Evolutionary conservation across 139 green algal species (phyloP).

Genomic region (Chlamydomonas sphaeroides): DNA sequence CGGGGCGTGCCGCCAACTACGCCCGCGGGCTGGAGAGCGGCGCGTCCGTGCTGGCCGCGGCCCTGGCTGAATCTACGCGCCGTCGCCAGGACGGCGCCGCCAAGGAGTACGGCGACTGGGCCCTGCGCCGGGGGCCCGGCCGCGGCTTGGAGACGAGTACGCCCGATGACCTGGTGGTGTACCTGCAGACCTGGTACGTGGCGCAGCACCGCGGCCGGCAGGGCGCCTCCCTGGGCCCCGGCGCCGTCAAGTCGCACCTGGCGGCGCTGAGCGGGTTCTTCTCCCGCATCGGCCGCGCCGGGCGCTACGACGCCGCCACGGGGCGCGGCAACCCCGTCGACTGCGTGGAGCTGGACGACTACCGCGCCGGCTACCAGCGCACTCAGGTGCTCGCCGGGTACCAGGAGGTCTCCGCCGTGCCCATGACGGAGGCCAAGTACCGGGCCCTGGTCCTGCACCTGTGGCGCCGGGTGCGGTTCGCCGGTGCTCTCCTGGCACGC

Average conservation of each 20-base stretch:
- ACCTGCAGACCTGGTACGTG: too few species aligned
- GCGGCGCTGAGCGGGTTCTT: not conserved
- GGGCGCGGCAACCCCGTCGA: not conserved
- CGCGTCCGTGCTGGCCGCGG: too few species aligned
- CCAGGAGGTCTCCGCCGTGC: not conserved
- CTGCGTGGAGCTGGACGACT: not conserved
- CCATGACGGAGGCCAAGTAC: not conserved
- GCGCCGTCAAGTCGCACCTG: not conserved
- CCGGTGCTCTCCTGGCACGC: not conserved
- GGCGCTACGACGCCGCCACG: not conserved
- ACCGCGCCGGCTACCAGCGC: not conserved
- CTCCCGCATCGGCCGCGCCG: not conserved
- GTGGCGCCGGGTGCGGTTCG: not conserved
- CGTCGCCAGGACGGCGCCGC: too few species aligned
- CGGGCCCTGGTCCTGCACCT: not conserved
- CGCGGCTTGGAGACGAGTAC: too few species aligned
- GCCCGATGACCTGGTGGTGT: too few species aligned
- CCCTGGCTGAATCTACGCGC: too few species aligned
- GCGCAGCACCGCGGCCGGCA: too few species aligned
- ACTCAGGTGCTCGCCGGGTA: not conserved
- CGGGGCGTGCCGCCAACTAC: too few species aligned
- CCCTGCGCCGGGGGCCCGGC: too few species aligned
- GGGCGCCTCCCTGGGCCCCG: too few species aligned
- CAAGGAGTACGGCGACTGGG: too few species aligned
- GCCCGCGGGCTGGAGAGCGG: too few species aligned